phyloP scores from a whole-genome alignment of 2,329 filamentous ascomycete species.

The Aspergillus spinulosporus region DNA sequence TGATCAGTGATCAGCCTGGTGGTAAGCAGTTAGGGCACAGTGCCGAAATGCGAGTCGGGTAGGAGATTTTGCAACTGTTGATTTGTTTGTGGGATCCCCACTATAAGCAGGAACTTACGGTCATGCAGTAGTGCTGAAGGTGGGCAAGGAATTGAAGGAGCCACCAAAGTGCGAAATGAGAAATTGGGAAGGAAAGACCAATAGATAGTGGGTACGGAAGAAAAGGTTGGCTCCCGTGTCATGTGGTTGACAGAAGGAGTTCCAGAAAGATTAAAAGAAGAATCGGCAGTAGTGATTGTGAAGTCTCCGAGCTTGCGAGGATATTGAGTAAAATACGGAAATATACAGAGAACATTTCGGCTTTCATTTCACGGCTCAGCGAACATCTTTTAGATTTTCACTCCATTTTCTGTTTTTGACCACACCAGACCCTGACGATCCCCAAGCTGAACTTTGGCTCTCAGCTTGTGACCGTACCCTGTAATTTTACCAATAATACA shows the following conservation, averaged over 20 bases:
- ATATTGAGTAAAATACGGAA: not conserved
- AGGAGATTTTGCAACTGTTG: not conserved
- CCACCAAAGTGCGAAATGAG: too few species aligned
- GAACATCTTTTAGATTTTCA: not conserved
- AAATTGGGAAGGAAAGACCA: not conserved
- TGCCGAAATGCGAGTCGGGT: slow-evolving; percentile 11
- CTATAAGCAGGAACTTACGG: not conserved
- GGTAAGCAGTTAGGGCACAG: slow-evolving; percentile 8
- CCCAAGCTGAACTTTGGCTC: not conserved
- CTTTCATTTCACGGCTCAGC: not conserved
- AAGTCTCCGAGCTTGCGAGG: not conserved
- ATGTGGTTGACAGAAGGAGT: slow-evolving; percentile 4
- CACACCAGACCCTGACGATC: not conserved
- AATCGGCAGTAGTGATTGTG: not conserved
- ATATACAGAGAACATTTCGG: not conserved
- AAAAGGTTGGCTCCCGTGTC: not conserved
- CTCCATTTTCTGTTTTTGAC: not conserved
- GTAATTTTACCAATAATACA: too few species aligned
- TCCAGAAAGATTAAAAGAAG: not conserved
- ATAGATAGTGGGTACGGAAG: slow-evolving; percentile 1
- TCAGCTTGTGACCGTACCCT: too few species aligned
- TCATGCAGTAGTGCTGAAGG: not conserved
- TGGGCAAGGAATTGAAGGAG: not conserved
- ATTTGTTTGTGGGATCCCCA: not conserved
- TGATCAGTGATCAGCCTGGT: not conserved